These are phyloP conservation scores for Sugiyamaella grinbergsii DNA, from an alignment of 1,139 yeast genomes.

Conservation along the genomic window DNA sequence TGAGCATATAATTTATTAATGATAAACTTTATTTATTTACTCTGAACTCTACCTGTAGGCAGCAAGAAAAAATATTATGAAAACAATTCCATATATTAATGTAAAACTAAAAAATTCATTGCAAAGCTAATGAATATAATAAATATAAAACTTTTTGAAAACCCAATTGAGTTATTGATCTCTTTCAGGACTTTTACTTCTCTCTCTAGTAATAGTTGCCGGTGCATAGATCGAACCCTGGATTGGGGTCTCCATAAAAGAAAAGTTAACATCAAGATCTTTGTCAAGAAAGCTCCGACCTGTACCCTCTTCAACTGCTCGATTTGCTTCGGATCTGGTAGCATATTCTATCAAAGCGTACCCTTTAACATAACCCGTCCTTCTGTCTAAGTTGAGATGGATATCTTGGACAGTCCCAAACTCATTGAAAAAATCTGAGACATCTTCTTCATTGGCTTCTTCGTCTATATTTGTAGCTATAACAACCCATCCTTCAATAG, in stretches of 20 bases:
- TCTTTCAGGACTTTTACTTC: conserved; percentile 14
- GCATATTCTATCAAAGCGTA: conserved; percentile 48
- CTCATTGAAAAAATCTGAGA: conserved; percentile 48
- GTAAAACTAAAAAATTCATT: too few relatives aligned
- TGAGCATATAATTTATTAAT: conserved; percentile 17
- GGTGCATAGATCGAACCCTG: conserved; percentile 7
- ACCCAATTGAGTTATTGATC: neutral
- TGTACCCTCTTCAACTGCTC: conserved; percentile 41
- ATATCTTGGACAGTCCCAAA: conserved; percentile 46
- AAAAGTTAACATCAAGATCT: conserved; percentile 43
- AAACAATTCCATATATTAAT: too few relatives aligned
- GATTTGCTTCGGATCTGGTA: conserved; percentile 42
- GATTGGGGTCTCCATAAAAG: conserved; percentile 34
- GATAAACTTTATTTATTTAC: conserved; percentile 4
- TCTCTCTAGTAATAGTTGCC: neutral
- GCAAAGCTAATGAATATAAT: too few relatives aligned
- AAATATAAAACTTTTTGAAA: neutral
- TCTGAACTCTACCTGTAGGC: too few relatives aligned
- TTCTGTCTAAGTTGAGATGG: conserved; percentile 48
- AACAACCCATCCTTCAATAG: conserved; percentile 50
- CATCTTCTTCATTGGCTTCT: conserved; percentile 51
- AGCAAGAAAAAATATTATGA: too few relatives aligned
- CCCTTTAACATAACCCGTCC: conserved; percentile 50
- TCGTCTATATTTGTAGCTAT: conserved; percentile 49
- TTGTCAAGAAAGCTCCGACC: conserved; percentile 44